Evolutionary conservation across 352 stramenopile species (phyloP).

Genomic region (Pythium sp.): DNA sequence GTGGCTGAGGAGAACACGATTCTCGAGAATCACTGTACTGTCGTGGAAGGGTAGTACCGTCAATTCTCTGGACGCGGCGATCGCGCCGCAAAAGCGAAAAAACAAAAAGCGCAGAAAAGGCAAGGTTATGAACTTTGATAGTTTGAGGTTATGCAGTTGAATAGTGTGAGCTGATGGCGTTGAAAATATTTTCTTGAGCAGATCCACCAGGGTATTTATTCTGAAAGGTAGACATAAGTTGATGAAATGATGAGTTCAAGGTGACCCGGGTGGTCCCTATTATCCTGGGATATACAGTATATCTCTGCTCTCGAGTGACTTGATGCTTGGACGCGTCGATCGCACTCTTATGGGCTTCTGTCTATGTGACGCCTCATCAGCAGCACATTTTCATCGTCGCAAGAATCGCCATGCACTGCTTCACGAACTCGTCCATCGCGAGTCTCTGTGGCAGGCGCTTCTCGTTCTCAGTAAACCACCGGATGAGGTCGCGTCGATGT

Average conservation of each 20-base stretch:
- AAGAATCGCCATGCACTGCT: conserved; percentile 40
- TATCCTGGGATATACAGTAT: too few species aligned
- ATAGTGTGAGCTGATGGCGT: neutral
- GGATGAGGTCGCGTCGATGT: conserved; percentile 60
- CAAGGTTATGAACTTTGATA: neutral
- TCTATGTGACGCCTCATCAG: too few species aligned
- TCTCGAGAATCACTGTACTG: neutral
- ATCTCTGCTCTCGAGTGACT: too few species aligned
- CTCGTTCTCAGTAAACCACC: conserved; percentile 34
- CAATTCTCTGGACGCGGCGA: neutral
- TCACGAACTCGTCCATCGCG: conserved; percentile 30
- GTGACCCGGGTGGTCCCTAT: too few species aligned
- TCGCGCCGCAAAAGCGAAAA: neutral
- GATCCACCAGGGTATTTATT: too few species aligned
- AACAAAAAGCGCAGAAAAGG: neutral
- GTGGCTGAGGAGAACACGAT: neutral
- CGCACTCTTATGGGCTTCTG: too few species aligned
- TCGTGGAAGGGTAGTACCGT: neutral
- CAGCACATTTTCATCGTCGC: conserved; percentile 14
- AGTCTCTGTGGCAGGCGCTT: conserved; percentile 35
- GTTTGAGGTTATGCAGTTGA: neutral
- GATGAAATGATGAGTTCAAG: too few species aligned
- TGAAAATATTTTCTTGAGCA: too few species aligned
- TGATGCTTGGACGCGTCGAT: too few species aligned
- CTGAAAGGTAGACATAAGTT: too few species aligned